Conservation (phyloP, 2,329 filamentous ascomycete species). For the Colletotrichum echinochloae region DNA sequence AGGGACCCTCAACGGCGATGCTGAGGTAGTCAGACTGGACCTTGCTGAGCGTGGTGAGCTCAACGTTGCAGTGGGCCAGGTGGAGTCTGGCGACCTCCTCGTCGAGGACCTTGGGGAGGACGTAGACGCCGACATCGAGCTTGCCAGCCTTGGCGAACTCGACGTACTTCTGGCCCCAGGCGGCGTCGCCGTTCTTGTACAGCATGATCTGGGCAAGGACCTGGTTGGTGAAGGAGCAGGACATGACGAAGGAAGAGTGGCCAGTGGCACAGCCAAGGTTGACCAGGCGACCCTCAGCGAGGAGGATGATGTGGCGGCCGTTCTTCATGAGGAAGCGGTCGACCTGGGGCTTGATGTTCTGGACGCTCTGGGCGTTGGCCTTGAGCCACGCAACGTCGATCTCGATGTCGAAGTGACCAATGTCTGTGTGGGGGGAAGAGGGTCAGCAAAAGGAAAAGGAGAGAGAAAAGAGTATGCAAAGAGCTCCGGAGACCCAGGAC, state of each 20-base stretch:
- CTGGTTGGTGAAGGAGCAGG: conserved; percentile 99
- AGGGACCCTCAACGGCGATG: conserved; percentile 87
- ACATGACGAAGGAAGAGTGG: conserved; percentile 99
- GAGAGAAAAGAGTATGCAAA: conserved; percentile 21
- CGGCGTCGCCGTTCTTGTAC: conserved; percentile 90
- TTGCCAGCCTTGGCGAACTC: conserved; percentile 95
- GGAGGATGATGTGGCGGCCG: conserved; percentile 97
- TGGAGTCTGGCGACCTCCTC: conserved; percentile 98
- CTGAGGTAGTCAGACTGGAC: conserved; percentile 97
- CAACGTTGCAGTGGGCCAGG: conserved; percentile 91
- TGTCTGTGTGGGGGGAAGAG: conserved; percentile 74
- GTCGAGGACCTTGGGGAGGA: conserved; percentile 98
- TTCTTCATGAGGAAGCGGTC: conserved; percentile 96
- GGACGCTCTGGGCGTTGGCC: conserved; percentile 90
- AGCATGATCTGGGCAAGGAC: conserved; percentile 99
- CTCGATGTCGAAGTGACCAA: conserved; percentile 99
- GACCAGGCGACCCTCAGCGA: conserved; percentile 98
- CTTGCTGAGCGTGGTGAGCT: conserved; percentile 86
- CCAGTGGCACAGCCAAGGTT: conserved; percentile 99
- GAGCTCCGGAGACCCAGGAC: neutral
- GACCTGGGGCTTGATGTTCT: conserved; percentile 99
- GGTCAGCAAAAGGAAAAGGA: conserved; percentile 36
- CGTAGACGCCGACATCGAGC: conserved; percentile 93
- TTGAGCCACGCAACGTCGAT: conserved; percentile 99
- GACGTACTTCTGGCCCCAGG: conserved; percentile 92